Evolutionary conservation across 495 filamentous ascomycete species (phyloP).

Genomic region (Mytilinidion resinicola): DNA sequence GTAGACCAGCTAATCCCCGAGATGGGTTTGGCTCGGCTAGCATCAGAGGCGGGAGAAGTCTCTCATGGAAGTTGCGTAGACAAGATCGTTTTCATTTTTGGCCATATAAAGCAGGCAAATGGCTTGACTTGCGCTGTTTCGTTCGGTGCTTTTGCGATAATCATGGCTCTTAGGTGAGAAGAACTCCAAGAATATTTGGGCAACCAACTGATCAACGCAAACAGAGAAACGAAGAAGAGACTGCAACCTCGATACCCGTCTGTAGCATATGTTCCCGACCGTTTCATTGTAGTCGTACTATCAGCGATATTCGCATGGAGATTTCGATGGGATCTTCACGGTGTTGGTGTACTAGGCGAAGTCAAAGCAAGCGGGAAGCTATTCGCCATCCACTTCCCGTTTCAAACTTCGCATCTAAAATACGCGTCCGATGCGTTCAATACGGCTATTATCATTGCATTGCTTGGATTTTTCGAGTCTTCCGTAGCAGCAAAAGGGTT

Average conservation of each 20-base stretch:
- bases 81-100: constrained; percentile 74
- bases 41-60: constrained; percentile 50
- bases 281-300: constrained; percentile 82
- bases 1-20: constrained; percentile 93
- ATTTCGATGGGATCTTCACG: constrained; percentile 73
- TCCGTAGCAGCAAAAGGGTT: constrained; percentile 95
- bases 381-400: constrained; percentile 82
- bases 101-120: constrained; percentile 60
- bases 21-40: constrained; percentile 63
- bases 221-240: constrained; percentile 70
- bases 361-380: constrained; percentile 61
- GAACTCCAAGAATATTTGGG: too few relatives aligned
- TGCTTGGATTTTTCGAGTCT: constrained; percentile 97
- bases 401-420: constrained; percentile 64
- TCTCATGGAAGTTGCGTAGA: constrained; percentile 77
- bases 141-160: constrained; percentile 72
- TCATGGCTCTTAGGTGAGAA: constrained; percentile 71
- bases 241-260: constrained; percentile 73
- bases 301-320: constrained; percentile 73
- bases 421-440: constrained; percentile 82
- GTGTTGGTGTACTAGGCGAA: constrained; percentile 76
- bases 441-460: constrained; percentile 86
- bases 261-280: constrained; percentile 87
- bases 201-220: neutral
- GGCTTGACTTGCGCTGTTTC: constrained; percentile 67